A percentile compares a stretch with the other conserved stretches of the same genome.
Evolutionary conservation across 768 basidiomycete species (phyloP).

Genomic region (Termitomyces eurrhizus): DNA sequence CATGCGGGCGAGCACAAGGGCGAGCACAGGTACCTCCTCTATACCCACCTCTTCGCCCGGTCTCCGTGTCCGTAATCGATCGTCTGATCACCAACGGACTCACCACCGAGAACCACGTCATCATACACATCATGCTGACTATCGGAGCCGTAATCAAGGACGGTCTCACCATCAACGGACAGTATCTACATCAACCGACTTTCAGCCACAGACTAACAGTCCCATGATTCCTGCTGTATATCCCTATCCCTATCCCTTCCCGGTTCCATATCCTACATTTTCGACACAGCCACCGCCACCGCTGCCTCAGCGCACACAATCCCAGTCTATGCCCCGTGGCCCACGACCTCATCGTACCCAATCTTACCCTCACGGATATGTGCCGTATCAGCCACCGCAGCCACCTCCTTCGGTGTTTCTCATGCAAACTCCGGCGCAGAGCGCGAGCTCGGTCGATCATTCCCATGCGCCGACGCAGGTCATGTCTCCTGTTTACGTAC

Average conservation of each 20-base stretch:
- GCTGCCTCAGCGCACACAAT: constrained; percentile 9
- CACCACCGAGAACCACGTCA: constrained; percentile 14
- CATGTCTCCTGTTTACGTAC: constrained; percentile 17
- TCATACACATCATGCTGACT: background rate
- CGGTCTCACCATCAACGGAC: constrained; percentile 12
- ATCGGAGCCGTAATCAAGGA: constrained; percentile 9
- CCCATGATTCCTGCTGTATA: constrained; percentile 28
- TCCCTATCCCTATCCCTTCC: constrained; percentile 29
- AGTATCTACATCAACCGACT: constrained; percentile 12
- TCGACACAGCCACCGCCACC: background rate
- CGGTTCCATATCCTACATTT: constrained; percentile 22
- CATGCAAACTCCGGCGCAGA: constrained; percentile 15
- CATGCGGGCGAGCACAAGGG: constrained; percentile 19
- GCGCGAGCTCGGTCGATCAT: constrained; percentile 9
- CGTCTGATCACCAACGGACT: constrained; percentile 18
- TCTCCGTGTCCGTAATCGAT: constrained; percentile 7
- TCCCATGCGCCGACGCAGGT: constrained; percentile 8
- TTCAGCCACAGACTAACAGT: constrained; percentile 10
- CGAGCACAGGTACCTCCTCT: constrained; percentile 18
- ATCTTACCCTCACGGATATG: constrained; percentile 26
- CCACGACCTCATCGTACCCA: constrained; percentile 19
- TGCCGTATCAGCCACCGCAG: constrained; percentile 28
- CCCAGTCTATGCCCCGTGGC: constrained; percentile 18
- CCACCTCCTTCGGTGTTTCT: constrained; percentile 20
- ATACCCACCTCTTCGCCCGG: constrained; percentile 16